A percentile compares a stretch with the other conserved stretches of the same genome.
Evolutionary conservation across 495 filamentous ascomycete species (phyloP).

Genomic region (Friedmanniomyces endolithicus): DNA sequence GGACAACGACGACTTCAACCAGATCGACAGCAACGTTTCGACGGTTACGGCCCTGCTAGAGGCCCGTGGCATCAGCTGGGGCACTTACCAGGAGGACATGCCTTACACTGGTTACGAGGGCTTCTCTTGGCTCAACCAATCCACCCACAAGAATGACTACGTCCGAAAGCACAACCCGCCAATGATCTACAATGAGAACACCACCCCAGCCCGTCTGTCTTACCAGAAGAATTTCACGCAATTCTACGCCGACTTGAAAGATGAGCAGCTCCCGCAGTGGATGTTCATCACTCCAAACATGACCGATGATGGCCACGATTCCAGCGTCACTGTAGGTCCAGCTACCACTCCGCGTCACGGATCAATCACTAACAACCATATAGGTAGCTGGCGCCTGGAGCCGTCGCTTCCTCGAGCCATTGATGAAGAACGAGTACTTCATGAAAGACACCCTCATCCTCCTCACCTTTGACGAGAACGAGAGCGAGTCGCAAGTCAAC

Average conservation of each 20-base stretch:
- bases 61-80: slow-evolving; percentile 26
- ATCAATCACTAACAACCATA: too few species aligned
- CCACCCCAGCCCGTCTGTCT: slow-evolving; percentile 18
- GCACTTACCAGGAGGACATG: slow-evolving; percentile 29
- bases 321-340: slow-evolving; percentile 19
- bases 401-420: slow-evolving; percentile 27
- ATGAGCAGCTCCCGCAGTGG: slow-evolving; percentile 25
- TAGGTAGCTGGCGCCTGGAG: slow-evolving; percentile 21
- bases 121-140: slow-evolving; percentile 26
- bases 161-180: slow-evolving; percentile 31
- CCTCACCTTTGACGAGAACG: slow-evolving; percentile 35
- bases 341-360: too few species aligned
- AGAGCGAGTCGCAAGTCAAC: slow-evolving; percentile 29
- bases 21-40: slow-evolving; percentile 26
- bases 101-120: slow-evolving; percentile 30
- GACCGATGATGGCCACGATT: slow-evolving; percentile 29
- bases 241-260: slow-evolving; percentile 23
- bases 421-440: slow-evolving; percentile 29
- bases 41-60: slow-evolving; percentile 28
- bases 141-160: slow-evolving; percentile 28
- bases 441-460: slow-evolving; percentile 36
- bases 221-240: slow-evolving; percentile 27
- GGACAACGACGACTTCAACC: slow-evolving; percentile 28
- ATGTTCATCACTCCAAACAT: slow-evolving; percentile 31
- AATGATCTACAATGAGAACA: slow-evolving; percentile 25